Base-by-base conservation (phyloP, 2,329 filamentous ascomycete species). In the Colletotrichum brevisporum region DNA sequence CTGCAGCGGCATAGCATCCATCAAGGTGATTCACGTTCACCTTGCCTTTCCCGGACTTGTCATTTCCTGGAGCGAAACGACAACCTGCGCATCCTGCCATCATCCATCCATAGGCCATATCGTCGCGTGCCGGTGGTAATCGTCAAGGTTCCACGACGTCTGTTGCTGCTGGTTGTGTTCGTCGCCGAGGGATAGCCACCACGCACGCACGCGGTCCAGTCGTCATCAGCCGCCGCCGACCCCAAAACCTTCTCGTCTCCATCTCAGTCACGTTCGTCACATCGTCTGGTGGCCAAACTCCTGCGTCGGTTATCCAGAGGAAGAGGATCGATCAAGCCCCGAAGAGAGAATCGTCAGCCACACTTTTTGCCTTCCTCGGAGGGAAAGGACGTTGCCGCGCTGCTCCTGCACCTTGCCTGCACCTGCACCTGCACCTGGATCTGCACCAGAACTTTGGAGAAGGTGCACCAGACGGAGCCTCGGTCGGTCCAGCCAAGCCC, bases 381-480 rank as follows among this genome's bases (percentile, higher is more conserved):
- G 31, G 31, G 39, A 54, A 31, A 56, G 31, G 41, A 27, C 27
- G 24, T 66, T 59, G 36, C 55, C 51, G 50, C 54, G 53, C 24
- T 31, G 55, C 55, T 51, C 39, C 67, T 66, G 67, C 55, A 9
- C 31, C 31, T 36, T 36, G 31, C 31, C 31, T 36, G 31, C 55
- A 55, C 45, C 67, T 66, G 67, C 55, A 24, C 21, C 21, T 24
- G 21, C 55, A 55, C 45, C 67, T 66, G 67, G 51, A 24, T 3
- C 21, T 24, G 21, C 55, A 56, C 56, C 62, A 47, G 56, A 61
- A 66, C 62, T 50, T 36, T 56, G 67, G 61, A 45, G 54, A 66
- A 56, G 26, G 56, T 36, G 31, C 55, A 31, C 47, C 39, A 39
- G 59, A 62, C 58, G 48, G 48, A 54, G 27, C 31, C 13, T 9